These are phyloP conservation scores for Cladosporium halotolerans DNA, from an alignment of 2,329 filamentous ascomycete genomes.

Conservation along the genomic window DNA sequence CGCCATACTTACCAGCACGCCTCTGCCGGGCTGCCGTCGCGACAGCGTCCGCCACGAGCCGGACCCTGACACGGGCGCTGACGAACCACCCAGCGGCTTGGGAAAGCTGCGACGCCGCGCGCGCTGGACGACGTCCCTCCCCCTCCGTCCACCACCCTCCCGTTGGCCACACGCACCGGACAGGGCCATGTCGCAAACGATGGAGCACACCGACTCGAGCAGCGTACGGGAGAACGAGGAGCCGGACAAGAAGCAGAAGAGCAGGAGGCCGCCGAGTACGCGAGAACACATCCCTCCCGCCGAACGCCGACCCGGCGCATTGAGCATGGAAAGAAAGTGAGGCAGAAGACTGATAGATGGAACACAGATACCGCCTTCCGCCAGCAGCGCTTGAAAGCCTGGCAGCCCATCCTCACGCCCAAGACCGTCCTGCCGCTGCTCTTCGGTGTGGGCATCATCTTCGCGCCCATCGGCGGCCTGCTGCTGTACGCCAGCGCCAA, in stretches of 20 bases:
- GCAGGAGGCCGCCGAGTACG: conserved; percentile 81
- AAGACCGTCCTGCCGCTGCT: conserved; percentile 90
- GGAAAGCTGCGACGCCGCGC: conserved; percentile 1
- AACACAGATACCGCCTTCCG: conserved; percentile 83
- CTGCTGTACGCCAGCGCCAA: conserved; percentile 78
- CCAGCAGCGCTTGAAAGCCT: conserved; percentile 95
- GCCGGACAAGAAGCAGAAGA: conserved; percentile 74
- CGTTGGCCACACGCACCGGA: not conserved
- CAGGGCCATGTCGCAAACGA: conserved; percentile 39
- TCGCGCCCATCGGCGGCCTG: conserved; percentile 84
- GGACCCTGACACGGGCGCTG: conserved; percentile 7
- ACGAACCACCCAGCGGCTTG: not conserved
- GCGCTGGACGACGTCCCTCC: not conserved
- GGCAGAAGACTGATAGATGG: conserved; percentile 14
- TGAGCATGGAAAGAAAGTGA: conserved; percentile 5
- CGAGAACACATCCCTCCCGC: conserved; percentile 5
- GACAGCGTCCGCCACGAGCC: conserved; percentile 4
- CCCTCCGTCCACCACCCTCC: not conserved
- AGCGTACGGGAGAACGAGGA: conserved; percentile 37
- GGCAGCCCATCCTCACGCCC: conserved; percentile 94
- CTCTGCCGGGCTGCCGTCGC: not conserved
- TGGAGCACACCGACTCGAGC: conserved; percentile 39
- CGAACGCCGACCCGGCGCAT: conserved; percentile 13
- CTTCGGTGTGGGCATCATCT: conserved; percentile 84
- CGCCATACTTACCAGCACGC: not conserved